A percentile compares a stretch with the other conserved stretches of the same genome.
phyloP scores from a whole-genome alignment of 2,329 filamentous ascomycete genomes.

The Fusarium bulbicola region DNA sequence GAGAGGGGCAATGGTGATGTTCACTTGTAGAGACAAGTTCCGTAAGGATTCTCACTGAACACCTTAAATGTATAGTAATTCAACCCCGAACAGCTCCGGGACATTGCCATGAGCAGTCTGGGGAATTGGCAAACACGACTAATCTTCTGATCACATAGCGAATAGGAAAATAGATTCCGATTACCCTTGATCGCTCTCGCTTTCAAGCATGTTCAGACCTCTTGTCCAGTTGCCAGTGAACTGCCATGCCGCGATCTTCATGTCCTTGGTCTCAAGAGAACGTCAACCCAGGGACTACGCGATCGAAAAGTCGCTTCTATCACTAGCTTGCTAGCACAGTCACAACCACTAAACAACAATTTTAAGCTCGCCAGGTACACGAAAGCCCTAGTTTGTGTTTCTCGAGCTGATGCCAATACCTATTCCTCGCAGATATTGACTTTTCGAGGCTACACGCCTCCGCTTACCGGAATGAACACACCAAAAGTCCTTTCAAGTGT shows the following conservation, averaged over 20 bases:
- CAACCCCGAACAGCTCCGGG: accelerated
- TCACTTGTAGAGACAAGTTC: too few relatives aligned
- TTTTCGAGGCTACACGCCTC: too few relatives aligned
- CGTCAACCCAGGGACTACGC: too few relatives aligned
- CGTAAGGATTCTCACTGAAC: too few relatives aligned
- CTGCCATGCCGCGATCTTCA: accelerated
- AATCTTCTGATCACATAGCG: not conserved
- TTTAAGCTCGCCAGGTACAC: not conserved
- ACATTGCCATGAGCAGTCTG: not conserved
- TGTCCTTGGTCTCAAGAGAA: too few relatives aligned
- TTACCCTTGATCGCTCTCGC: too few relatives aligned
- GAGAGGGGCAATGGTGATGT: accelerated
- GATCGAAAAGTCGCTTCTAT: not conserved
- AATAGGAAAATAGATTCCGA: not conserved
- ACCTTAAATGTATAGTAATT: not conserved
- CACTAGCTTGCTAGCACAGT: not conserved
- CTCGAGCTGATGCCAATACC: accelerated
- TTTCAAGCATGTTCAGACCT: not conserved
- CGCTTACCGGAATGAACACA: accelerated
- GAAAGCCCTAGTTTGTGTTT: accelerated
- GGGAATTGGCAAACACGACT: not conserved
- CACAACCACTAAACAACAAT: not conserved
- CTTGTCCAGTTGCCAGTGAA: not conserved
- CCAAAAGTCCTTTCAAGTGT: not conserved
- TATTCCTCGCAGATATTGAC: accelerated